These are phyloP conservation scores for Psophocarpus tetragonolobus DNA, from an alignment of 306 rosid species.

Conservation along the genomic window DNA sequence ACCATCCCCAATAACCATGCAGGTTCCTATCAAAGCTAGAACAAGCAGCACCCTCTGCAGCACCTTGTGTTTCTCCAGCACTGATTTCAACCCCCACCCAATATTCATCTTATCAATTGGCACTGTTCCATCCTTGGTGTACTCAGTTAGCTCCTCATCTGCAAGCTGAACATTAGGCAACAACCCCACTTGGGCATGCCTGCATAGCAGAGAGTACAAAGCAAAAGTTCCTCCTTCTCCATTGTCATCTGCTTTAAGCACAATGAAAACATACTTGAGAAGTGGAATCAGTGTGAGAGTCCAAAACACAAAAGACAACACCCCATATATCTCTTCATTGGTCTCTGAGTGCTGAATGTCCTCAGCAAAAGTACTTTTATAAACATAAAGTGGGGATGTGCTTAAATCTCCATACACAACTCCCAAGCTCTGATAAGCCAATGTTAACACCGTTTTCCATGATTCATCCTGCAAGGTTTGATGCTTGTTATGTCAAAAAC, in stretches of 20 bases:
- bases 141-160: conserved; percentile 70
- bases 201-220: conserved; percentile 70
- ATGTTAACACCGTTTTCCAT: conserved; percentile 3
- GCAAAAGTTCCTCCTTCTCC: conserved; percentile 93
- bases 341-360: conserved; percentile 9
- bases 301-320: conserved; percentile 81
- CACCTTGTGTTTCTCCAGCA: conserved; percentile 64
- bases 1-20: conserved; percentile 88
- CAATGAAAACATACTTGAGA: conserved; percentile 74
- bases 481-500: neutral
- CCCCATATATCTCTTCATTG: conserved; percentile 15
- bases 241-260: conserved; percentile 81
- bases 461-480: neutral
- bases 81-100: conserved; percentile 55
- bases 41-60: conserved; percentile 67
- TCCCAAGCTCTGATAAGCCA: conserved; percentile 1
- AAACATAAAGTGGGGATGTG: conserved; percentile 10
- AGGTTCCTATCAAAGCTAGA: conserved; percentile 78
- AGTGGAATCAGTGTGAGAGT: conserved; percentile 73
- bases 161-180: conserved; percentile 53
- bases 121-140: conserved; percentile 54
- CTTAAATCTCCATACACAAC: conserved; percentile 6
- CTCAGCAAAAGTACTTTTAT: conserved; percentile 2
- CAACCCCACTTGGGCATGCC: conserved; percentile 71
- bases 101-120: conserved; percentile 25